Base-by-base conservation (phyloP, 345 rosid genomes). In the Isatis tinctoria region DNA sequence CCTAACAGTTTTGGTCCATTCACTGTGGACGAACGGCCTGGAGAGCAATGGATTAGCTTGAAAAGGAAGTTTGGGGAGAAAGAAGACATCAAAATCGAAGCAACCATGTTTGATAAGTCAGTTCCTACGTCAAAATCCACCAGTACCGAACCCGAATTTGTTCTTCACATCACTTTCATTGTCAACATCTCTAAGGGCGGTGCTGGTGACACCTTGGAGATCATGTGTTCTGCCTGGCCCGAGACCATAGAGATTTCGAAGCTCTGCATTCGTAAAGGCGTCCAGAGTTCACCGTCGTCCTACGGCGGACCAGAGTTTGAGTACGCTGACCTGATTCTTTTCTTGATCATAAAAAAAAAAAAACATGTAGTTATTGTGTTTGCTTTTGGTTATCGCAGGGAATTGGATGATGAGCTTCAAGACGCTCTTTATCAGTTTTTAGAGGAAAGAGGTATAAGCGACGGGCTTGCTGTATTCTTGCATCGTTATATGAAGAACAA, bases 41-140 rank as follows among this genome's bases (percentile, higher is more conserved):
- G 99, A 48, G 93, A 95, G 81, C 97, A 86, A n/a, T 95, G 99
- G 97, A 81, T 92, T 75, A 84, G 80, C 69, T 65, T 95, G 86
- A 82, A 61, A 56, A 83, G 88, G 48, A 86, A 70, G 74, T 91
- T 76, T 71, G 83, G 83, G 14, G 88, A 75, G n/a, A 82, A 72
- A 10, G 97, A 90, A 75, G 90, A 87, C 60, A 86, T 95, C 60
- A 87, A 78, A 45, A 80, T 95, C 14, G 98, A 91, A 82, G 97
- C 90, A 37, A 94, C 96, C 47, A 85, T 92, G 91, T 86, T 92
- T 77, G 96, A 92, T 79, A 92, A 78, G 57, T 84, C 85, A 6
- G 39, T 85, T 74, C 85, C 96, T 2, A 22, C 72, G 16, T 52
- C 88, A 14, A 79, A 81, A 70, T 60, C 83, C 7, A 79, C 62